Evolutionary conservation across 331 rosid genomes (phyloP).

Genomic region (Telfairia occidentalis): DNA sequence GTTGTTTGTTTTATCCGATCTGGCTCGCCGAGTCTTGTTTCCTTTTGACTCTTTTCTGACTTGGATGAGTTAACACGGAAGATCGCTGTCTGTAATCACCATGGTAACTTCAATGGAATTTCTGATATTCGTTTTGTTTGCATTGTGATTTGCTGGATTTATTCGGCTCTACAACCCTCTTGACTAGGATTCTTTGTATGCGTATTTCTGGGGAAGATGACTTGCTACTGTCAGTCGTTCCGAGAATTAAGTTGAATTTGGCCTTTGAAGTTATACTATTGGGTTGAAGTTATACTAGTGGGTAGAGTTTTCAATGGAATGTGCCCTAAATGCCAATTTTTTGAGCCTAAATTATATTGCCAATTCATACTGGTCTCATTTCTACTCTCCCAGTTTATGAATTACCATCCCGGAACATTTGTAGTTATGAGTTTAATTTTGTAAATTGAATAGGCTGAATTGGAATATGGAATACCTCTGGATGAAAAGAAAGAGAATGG

Average conservation of each 20-base stretch:
- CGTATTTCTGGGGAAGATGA: background rate
- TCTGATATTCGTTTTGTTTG: background rate
- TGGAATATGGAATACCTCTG: background rate
- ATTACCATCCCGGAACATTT: background rate
- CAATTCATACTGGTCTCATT: background rate
- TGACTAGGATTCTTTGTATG: background rate
- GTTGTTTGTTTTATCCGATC: slow-evolving; percentile 27
- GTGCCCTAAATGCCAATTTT: background rate
- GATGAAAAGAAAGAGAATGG: background rate
- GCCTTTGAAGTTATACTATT: background rate
- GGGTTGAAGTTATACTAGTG: background rate
- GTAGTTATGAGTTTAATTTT: background rate
- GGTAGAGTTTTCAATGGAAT: background rate
- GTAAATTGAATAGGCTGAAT: background rate
- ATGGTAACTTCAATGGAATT: slow-evolving; percentile 45
- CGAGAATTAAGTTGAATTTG: background rate
- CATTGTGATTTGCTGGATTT: slow-evolving; percentile 13
- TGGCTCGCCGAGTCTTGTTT: slow-evolving; percentile 41
- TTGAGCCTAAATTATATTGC: background rate
- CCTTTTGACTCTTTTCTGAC: slow-evolving; percentile 23
- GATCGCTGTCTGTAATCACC: slow-evolving; percentile 49
- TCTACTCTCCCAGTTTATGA: background rate
- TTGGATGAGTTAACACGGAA: slow-evolving; percentile 59
- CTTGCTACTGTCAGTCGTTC: background rate
- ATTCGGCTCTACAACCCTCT: background rate